Conservation (phyloP, 2,329 filamentous ascomycete genomes). For the Hymenoscyphus salicellus region DNA sequence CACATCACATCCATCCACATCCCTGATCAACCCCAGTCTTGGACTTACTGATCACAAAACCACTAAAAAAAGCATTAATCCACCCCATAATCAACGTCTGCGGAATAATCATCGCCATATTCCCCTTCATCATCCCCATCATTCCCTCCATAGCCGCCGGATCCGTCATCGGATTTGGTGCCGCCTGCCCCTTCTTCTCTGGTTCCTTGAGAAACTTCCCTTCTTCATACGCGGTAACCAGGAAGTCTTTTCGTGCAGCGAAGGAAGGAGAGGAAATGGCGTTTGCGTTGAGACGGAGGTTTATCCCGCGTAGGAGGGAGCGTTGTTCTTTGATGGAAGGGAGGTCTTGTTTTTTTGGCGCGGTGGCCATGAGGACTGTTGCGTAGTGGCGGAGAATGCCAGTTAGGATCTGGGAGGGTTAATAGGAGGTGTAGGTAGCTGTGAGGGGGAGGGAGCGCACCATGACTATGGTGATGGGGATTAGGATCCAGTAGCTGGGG, state of each 20-base stretch:
- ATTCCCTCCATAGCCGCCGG: slow-evolving; percentile 98
- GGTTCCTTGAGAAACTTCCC: slow-evolving; percentile 89
- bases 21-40: too few relatives aligned
- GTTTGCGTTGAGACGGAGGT: slow-evolving; percentile 77
- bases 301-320: slow-evolving; percentile 77
- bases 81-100: slow-evolving; percentile 99
- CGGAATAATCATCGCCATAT: slow-evolving; percentile 99
- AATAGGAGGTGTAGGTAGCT: not conserved
- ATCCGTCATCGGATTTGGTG: slow-evolving; percentile 91
- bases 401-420: slow-evolving; percentile 67
- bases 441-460: slow-evolving; percentile 42
- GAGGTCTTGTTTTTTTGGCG: slow-evolving; percentile 78
- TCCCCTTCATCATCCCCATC: slow-evolving; percentile 99
- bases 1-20: not conserved
- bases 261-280: slow-evolving; percentile 77
- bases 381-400: slow-evolving; percentile 96
- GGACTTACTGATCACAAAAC: slow-evolving; percentile 87
- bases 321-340: slow-evolving; percentile 81
- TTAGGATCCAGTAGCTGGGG: slow-evolving; percentile 93
- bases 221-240: slow-evolving; percentile 79
- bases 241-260: slow-evolving; percentile 72
- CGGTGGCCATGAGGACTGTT: slow-evolving; percentile 79
- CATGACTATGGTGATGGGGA: slow-evolving; percentile 98
- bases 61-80: slow-evolving; percentile 99
- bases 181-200: slow-evolving; percentile 78